phyloP scores from a whole-genome alignment of 306 rosid genomes.

The Quercus robur region DNA sequence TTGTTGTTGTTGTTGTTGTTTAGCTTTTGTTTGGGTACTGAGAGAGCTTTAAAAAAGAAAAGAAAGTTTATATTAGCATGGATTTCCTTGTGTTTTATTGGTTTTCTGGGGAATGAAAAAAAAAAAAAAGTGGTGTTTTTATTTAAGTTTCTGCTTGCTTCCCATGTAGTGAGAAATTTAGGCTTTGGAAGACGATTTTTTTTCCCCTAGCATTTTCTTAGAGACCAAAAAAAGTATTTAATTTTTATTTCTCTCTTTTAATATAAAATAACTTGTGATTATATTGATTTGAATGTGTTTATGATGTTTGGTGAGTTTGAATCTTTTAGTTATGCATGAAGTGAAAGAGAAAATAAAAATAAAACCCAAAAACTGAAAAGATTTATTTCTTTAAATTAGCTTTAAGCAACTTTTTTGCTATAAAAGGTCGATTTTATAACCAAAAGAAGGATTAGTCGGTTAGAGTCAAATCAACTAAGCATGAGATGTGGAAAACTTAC shows the following conservation, averaged over 20 bases:
- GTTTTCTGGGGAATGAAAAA: background rate
- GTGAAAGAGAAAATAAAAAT: no score
- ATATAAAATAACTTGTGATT: background rate
- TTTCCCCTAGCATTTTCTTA: background rate
- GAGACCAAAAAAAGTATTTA: constrained; percentile 3
- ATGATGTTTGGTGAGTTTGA: background rate
- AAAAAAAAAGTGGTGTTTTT: no score
- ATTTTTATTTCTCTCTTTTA: background rate
- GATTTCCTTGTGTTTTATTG: background rate
- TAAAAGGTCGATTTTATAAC: background rate
- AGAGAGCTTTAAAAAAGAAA: background rate
- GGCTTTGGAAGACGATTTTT: background rate
- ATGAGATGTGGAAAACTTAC: background rate
- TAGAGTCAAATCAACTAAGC: background rate
- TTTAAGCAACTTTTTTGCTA: constrained; percentile 3
- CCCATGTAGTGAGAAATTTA: background rate
- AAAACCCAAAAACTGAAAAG: background rate
- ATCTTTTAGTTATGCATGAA: no score
- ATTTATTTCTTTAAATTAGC: background rate
- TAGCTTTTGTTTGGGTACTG: background rate
- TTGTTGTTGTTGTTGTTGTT: no score
- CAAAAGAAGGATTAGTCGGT: background rate
- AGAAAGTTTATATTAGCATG: background rate
- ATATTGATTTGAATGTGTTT: background rate
- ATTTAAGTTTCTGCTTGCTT: background rate